Evolutionary conservation across 2,329 filamentous ascomycete genomes (phyloP), one percentile per base, ranked within the genome.

Genomic region (Chaetothyriales sp.): DNA sequence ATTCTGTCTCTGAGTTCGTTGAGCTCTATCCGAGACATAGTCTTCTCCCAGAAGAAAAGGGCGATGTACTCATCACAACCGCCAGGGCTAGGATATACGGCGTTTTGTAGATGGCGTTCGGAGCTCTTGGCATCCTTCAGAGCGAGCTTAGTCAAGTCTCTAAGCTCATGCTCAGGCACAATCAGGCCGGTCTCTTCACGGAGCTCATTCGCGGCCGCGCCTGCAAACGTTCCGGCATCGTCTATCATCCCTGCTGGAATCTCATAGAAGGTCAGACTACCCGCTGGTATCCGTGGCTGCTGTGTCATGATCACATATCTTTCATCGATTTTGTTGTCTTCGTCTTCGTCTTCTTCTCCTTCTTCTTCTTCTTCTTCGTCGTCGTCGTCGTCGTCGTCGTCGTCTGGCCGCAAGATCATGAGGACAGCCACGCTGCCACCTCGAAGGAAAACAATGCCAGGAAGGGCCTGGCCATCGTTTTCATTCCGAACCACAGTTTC

Each of bases 201-300:
- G 28, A 81, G 75, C 56, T 81, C 77, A 47, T 73, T 71, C 1
- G 75, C 76, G 0, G 77, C 77, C 7, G 68, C 72, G 5, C 77
- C 76, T 1, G 69, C 66, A 54, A 80, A 76, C 0, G 71, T 71
- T 4, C 73, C 72, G 29, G 64, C 66, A 52, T 75, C 73, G 56
- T 81, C 77, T 0, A 81, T 66, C 76, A 81, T 79, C n/a, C 77
- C 77, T 0, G 77, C 77, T 2, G 77, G 77, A 8, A 81, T 72
- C 60, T 80, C 77, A 8, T 69, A 60, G 52, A 81, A 75, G 1
- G 73, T 65, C 2, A 80, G 66, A 1, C 73, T 75, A 0, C 73
- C 75, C 1, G 76, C 74, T 6, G 77, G 74, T 9, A 78, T 71
- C 20, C 77, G 73, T 13, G 77, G 76, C 55, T 80, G 77, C 3